Base-by-base conservation (phyloP, 441 rosid genomes). In the Macaranga tanarius region DNA sequence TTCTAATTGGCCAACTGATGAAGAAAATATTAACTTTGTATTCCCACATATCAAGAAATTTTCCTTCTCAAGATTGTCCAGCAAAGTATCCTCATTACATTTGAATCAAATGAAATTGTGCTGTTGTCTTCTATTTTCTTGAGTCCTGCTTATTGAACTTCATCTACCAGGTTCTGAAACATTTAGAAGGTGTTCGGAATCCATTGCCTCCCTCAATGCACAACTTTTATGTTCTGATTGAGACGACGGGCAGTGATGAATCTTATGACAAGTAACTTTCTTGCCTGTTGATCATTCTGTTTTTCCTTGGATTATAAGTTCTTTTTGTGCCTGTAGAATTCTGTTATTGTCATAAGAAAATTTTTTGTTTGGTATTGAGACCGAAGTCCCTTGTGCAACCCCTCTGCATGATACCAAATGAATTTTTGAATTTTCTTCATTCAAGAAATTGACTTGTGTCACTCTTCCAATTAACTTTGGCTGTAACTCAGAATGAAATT, bases 181-280 rank as follows among this genome's bases (percentile, higher is more conserved):
- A 91, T 80, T 75, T 91, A 83, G 96, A 92, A 34, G 97, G 96
- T 81, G 92, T 77, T 71, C 91, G 95, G 77, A 89, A 92, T 86
- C 98, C 98, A 31, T 76, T 95, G 77, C 85, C 90, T 71, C 76
- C 96, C 52, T 76, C 91, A 65, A 62, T 76, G 62, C 90, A 93
- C 86, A 88, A 90, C 65, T 95, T 95, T 72, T 95, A 92, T 72
- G 84, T 95, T 78, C 77, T 95, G 84, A 91, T 95, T 64, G 99
- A 92, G 87, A 92, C 92, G 55, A 88, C 91, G 0, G 98, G 97
- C 79, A 91, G 89, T 66, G 83, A 87, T 76, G 97, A 91, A 80
- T 79, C 88, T 75, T 79, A 59, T 75, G 92, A 87, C 86, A 88
- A 80, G 98, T 95, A 80, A 74, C n/a, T 23, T 61, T 65, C 67